Conservation (phyloP, 306 rosid genomes). For the Mimosa pudica region DNA sequence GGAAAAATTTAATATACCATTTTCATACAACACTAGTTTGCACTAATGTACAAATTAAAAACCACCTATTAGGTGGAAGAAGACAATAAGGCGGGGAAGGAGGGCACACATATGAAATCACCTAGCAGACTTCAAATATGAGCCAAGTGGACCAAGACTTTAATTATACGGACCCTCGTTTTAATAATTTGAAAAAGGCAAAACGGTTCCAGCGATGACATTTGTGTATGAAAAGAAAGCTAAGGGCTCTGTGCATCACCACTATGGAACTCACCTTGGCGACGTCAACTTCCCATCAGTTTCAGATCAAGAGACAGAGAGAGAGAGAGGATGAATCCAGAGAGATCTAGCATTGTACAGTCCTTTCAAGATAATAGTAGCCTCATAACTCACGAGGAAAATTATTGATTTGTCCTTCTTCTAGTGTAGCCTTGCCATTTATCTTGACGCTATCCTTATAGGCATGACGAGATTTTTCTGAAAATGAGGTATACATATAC, state of each 20-base stretch:
- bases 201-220: constrained; percentile 37
- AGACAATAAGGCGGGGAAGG: not conserved
- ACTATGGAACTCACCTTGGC: not conserved
- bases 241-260: constrained; percentile 40
- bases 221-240: not conserved
- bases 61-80: constrained; percentile 18
- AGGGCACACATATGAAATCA: constrained; percentile 43
- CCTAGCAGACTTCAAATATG: constrained; percentile 44
- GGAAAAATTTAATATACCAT: constrained; percentile 72
- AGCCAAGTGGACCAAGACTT: constrained; percentile 47
- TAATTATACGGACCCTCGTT: constrained; percentile 42
- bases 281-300: not conserved
- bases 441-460: constrained; percentile 86
- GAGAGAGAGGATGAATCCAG: not conserved
- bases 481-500: constrained; percentile 35
- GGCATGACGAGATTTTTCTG: constrained; percentile 99
- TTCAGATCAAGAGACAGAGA: not conserved
- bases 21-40: constrained; percentile 56
- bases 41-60: constrained; percentile 65
- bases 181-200: constrained; percentile 38
- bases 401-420: constrained; percentile 88
- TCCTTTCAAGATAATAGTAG: constrained; percentile 21
- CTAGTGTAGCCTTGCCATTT: constrained; percentile 80
- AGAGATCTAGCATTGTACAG: not conserved
- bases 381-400: constrained; percentile 82